Base-by-base conservation (phyloP, 345 rosid species). In the Acer negundo region DNA sequence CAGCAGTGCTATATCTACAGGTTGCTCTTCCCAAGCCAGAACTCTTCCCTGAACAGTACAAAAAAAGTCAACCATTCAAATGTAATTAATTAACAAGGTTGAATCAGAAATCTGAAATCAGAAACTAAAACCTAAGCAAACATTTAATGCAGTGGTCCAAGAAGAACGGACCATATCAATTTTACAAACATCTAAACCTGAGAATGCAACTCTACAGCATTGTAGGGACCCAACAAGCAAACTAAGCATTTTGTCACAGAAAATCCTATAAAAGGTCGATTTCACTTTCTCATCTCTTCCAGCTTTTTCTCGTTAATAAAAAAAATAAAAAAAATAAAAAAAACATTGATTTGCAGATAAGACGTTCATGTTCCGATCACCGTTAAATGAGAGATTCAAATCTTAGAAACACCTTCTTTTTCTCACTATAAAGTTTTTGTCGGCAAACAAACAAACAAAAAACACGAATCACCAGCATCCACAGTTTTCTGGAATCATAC, bases 1-100 rank as follows among this genome's bases (percentile, higher is more conserved):
- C 85, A 31, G 78, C 70, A 67, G 90, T 91, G 85, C 92, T 87
- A 75, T 86, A 90, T 65, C 85, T 83, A 13, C 73, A 79, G 67
- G 70, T 78, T 80, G 82, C 89, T 67, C 89, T 79, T 79, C 77
- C 80, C 66, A 84, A 46, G 20, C 69, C 55, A 55, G 72, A 59
- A 67, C 46, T 85, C 80, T 80, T 83, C 28, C 89, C 99, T 95
- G 85, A 66, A 82, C 10, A 79, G 80, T 62, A 64, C 46, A 47
- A 62, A 62, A n/a, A 46, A 8, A 3, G 10, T 6, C 20, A 35
- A 6, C 62, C 28, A 51, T 1, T 74, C 2, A 24, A 53, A 38
- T 15, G 56, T 9, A 46, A 7, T 22, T 8, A 58, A 56, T 5
- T 58, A 6, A 10, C 22, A 55, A 56, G 55, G 49, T 42, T 7